Evolutionary conservation across 148 eudicot genomes (phyloP), one percentile per base, ranked within the genome.

Genomic region (Camellia japonica): DNA sequence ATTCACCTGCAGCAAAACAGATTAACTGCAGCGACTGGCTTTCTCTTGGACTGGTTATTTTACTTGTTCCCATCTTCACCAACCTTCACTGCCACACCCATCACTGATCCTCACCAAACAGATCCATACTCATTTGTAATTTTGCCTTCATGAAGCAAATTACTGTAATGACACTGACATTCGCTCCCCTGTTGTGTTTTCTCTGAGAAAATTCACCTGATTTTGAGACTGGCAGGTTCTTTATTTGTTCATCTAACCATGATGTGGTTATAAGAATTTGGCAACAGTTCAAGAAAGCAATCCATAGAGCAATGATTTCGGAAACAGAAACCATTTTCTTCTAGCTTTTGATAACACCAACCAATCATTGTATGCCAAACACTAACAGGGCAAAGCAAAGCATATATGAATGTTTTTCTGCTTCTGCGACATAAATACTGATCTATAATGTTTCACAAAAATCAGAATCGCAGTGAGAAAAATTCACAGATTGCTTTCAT

Each of bases 1-100:
- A 0, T 54, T 67, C 83, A 67, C 68, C 75, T 16, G 83, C 80
- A 60, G 19, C 68, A 59, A 61, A 60, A 23, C 70, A 60, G 62
- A 14, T 47, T 30, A 59, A 38, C 16, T 12, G 0, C 51, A 7
- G 56, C 62, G 2, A 23, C 56, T 43, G 73, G 68, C 6, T 59
- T 68, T 43, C 73, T 16, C 49, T 67, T 16, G 64, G 51, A 16
- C 30, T 68, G 47, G 52, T 67, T 20, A 52, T 44, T 68, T 19
- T 42, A 0, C 63, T 67, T 10, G 78, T 74, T 23, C 15, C 66
- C 47, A 55, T 74, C 62, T 54, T 74, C 63, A 51, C 8, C 23
- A 20, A 23, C 23, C 42, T 43, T 20, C 51, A 55, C 42, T 7
- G 52, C 65, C n/a, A 19, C 20, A 42, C 11, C 47, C 59, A 20